Percentiles rank a stretch among this genome's conserved stretches.
Conservation (phyloP, 2,329 filamentous ascomycete species). For the Sordariomycetes sp. region DNA sequence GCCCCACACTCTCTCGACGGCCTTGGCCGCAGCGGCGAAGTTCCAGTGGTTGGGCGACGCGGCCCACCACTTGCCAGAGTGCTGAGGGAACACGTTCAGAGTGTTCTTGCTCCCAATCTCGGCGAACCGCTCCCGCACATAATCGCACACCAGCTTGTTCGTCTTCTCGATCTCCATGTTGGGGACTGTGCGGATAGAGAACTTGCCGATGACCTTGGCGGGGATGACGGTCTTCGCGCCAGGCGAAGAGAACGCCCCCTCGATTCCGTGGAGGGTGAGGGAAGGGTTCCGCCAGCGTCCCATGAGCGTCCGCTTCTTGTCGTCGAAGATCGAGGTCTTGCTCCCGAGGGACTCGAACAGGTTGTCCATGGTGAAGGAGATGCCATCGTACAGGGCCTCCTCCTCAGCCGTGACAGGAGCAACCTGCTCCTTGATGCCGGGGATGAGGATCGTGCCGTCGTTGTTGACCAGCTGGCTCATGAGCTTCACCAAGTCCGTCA, state of each 20-base stretch:
- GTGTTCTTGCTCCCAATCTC: conserved; percentile 90
- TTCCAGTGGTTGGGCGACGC: conserved; percentile 98
- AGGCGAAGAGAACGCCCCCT: conserved; percentile 86
- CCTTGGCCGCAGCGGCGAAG: conserved; percentile 88
- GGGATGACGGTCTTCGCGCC: conserved; percentile 98
- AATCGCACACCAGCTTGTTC: conserved; percentile 73
- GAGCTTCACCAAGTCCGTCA: conserved; percentile 86
- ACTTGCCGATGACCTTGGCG: conserved; percentile 95
- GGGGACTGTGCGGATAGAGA: conserved; percentile 93
- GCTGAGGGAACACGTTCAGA: conserved; percentile 68
- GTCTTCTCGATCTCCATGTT: conserved; percentile 93
- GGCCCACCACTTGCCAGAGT: conserved; percentile 98
- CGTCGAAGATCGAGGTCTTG: conserved; percentile 73
- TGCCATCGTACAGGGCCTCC: conserved; percentile 74
- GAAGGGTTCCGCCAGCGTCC: conserved; percentile 92
- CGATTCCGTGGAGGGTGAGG: conserved; percentile 85
- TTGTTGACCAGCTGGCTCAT: conserved; percentile 79
- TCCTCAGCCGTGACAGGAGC: conserved; percentile 81
- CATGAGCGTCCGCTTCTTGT: conserved; percentile 92
- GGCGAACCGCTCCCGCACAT: conserved; percentile 74
- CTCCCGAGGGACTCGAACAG: conserved; percentile 86
- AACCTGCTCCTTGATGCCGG: conserved; percentile 89
- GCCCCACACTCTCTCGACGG: conserved; percentile 90
- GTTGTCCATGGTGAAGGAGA: conserved; percentile 94
- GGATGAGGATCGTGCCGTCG: conserved; percentile 84